Evolutionary conservation across 2,329 filamentous ascomycete genomes (phyloP), one percentile per base, ranked within the genome.

Genomic region (Paraphoma sp.): DNA sequence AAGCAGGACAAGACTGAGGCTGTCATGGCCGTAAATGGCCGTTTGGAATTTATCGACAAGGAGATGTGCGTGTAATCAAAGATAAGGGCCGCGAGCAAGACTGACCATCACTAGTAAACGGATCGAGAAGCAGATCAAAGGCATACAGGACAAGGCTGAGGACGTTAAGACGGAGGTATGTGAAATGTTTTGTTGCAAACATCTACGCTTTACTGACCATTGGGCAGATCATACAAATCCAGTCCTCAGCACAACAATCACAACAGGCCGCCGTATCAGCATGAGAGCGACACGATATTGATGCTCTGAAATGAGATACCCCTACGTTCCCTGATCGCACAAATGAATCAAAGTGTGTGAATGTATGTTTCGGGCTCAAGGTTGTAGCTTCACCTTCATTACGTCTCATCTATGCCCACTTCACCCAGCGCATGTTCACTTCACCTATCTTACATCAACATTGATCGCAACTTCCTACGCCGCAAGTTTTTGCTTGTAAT

Each of bases 1-100:
- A 97, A 98, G 83, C 95, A 99, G 78, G 95, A 98, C 55, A 93
- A 91, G 77, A 81, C 87, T 1, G 95, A 99, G 76, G 95, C 95
- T 0, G 88, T 93, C 63, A 90, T 91, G 82, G 93, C 93, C 0
- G 95, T 99, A 16, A 92, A 96, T 67, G 92, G 92, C 17, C 87
- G 95, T 23, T 78, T 99, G 48, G 93, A 97, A 64, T 98, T 94
- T 72, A 99, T 99, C 64, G 86, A 89, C 64, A 92, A 94, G 71
- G 94, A 99, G 75, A 95, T 23, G 23, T 23, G 23, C 23, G 23
- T 98, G 93, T 97, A 76, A 76, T 88, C 17, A 47, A 29, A 11
- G 8, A 10, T 9, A 14, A 51, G 33, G 1, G n/a, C 7, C 17
- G 53, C 28, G 8, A 14, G 10, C n/a, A 17, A 8, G 17, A 28